A percentile compares a stretch with the other conserved stretches of the same genome.
Evolutionary conservation across 148 eudicot genomes (phyloP).

Genomic region (Vaccinium darrowii): DNA sequence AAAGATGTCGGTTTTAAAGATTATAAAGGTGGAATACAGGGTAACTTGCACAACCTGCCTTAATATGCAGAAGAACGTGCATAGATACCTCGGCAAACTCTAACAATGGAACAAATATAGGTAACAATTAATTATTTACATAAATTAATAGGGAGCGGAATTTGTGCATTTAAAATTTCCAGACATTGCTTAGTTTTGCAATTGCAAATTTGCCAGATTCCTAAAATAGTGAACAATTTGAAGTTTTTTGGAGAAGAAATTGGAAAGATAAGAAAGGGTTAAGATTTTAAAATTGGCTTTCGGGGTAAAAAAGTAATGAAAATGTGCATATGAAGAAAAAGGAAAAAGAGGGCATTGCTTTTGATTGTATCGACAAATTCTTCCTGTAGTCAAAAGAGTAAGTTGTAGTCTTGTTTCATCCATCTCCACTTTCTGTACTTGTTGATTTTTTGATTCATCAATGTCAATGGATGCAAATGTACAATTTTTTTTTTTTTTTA

Average conservation of each 20-base stretch:
- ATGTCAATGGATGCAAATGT: background rate
- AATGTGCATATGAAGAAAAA: background rate
- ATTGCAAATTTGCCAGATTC: background rate
- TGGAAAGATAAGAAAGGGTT: background rate
- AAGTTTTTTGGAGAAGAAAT: background rate
- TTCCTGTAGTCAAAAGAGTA: background rate
- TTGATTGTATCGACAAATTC: background rate
- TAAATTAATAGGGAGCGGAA: too few relatives aligned
- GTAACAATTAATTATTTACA: too few relatives aligned
- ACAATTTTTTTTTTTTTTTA: background rate
- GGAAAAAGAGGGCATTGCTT: background rate
- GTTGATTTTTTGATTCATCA: background rate
- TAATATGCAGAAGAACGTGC: background rate
- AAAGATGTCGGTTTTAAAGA: too few relatives aligned
- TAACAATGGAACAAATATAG: too few relatives aligned
- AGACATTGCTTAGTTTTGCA: too few relatives aligned
- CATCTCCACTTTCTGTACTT: background rate
- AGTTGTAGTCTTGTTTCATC: background rate
- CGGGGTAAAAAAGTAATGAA: background rate
- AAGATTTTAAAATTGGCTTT: background rate
- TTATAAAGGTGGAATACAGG: background rate
- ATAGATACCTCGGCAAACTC: background rate
- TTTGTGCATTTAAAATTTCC: too few relatives aligned
- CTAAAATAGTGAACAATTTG: background rate
- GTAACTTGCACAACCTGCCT: background rate